These are phyloP conservation scores for Alliaria petiolata DNA, from an alignment of 345 rosid genomes.

Conservation along the genomic window DNA sequence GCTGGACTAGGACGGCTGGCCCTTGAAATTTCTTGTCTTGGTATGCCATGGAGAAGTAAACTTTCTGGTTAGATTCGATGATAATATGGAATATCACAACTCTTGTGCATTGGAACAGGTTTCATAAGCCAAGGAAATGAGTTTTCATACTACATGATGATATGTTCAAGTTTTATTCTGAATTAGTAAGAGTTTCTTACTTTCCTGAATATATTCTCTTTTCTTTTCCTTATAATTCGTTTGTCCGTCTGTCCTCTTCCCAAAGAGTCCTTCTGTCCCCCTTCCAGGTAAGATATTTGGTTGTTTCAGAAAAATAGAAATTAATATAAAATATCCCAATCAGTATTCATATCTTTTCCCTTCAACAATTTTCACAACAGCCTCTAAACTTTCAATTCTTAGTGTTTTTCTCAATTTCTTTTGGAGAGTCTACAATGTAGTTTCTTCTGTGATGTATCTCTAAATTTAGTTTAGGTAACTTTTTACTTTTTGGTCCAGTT, in stretches of 20 bases:
- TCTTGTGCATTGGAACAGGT: slow-evolving; percentile 51
- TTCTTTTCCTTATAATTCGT: not conserved
- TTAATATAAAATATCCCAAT: not conserved
- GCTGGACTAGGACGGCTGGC: slow-evolving; percentile 99
- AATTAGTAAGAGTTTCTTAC: slow-evolving; percentile 60
- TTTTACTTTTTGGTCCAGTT: not conserved
- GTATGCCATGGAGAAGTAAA: slow-evolving; percentile 38
- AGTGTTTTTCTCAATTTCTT: not conserved
- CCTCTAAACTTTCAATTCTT: not conserved
- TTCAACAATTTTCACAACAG: not conserved
- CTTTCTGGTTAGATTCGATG: not conserved
- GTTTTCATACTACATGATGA: slow-evolving; percentile 99
- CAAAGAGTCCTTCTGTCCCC: not conserved
- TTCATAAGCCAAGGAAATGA: slow-evolving; percentile 98
- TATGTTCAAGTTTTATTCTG: slow-evolving; percentile 96
- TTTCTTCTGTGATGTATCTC: not conserved
- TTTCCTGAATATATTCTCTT: not conserved
- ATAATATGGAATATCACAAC: not conserved
- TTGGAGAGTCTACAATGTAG: not conserved
- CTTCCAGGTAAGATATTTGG: not conserved
- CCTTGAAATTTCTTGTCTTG: slow-evolving; percentile 90
- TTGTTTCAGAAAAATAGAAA: not conserved
- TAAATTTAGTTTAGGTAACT: not conserved
- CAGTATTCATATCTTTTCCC: not conserved
- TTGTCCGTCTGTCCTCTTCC: not conserved